A percentile compares a stretch with the other conserved stretches of the same genome.
Evolutionary conservation across 371 early-diverging fungal genomes (phyloP).

Genomic region (Mortierella sp.): DNA sequence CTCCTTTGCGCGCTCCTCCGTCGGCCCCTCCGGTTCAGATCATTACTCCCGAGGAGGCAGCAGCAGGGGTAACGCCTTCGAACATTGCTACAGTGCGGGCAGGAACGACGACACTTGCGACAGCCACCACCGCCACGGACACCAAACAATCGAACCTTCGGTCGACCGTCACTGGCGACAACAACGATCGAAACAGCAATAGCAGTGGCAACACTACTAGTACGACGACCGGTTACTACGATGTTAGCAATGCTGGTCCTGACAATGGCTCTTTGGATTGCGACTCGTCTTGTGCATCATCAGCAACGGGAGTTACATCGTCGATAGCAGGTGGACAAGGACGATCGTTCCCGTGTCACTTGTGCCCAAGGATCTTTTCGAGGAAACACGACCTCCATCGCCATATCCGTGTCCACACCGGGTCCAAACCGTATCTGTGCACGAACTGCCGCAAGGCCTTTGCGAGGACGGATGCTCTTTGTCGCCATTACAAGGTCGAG

Average conservation of each 20-base stretch:
- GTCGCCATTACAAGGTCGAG: constrained; percentile 73
- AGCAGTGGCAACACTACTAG: background rate
- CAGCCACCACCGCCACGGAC: background rate
- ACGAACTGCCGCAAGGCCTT: constrained; percentile 72
- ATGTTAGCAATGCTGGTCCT: background rate
- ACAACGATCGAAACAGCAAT: background rate
- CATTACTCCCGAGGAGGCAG: constrained; percentile 2
- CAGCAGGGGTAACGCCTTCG: background rate
- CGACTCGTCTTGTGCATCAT: background rate
- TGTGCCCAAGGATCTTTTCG: constrained; percentile 64
- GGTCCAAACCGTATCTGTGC: constrained; percentile 73
- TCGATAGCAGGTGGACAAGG: background rate
- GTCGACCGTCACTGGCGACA: no score
- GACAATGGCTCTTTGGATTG: background rate
- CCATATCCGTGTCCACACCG: constrained; percentile 77
- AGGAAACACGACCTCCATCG: constrained; percentile 79
- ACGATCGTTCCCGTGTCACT: constrained; percentile 52
- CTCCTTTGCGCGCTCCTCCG: background rate
- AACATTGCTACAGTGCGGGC: background rate
- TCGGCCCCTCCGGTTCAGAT: background rate
- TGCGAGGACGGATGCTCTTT: constrained; percentile 78
- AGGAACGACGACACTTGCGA: background rate
- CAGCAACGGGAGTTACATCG: background rate
- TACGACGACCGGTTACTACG: background rate
- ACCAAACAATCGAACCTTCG: no score